phyloP scores from a whole-genome alignment of 1,139 yeast genomes.

The Geotrichum citri-aurantii region DNA sequence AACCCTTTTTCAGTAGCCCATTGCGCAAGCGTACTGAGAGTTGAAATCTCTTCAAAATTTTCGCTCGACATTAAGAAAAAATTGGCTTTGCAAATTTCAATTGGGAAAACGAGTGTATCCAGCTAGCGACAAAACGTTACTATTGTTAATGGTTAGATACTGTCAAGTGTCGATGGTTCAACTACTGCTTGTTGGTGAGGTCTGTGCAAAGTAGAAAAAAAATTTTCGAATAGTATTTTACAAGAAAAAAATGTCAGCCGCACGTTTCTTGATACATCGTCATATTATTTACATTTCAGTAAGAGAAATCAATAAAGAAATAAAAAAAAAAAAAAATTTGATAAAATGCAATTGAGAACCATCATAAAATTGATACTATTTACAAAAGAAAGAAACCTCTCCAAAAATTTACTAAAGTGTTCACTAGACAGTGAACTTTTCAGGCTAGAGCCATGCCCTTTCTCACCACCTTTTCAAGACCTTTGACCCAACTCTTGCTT shows the following conservation, averaged over 20 bases:
- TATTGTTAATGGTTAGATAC: background rate
- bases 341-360: no score
- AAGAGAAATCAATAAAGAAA: no score
- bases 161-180: background rate
- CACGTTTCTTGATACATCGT: background rate
- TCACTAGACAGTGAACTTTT: background rate
- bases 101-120: no score
- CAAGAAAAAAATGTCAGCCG: background rate
- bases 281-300: no score
- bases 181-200: background rate
- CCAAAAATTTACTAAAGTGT: background rate
- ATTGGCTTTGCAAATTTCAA: no score
- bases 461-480: slow-evolving; percentile 66
- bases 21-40: background rate
- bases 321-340: no score
- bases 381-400: background rate
- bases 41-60: slow-evolving; percentile 1
- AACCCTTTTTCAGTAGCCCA: slow-evolving; percentile 3
- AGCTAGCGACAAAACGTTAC: no score
- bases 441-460: slow-evolving; percentile 31
- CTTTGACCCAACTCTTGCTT: slow-evolving; percentile 72
- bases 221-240: background rate
- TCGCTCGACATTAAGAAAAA: no score
- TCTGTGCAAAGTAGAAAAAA: background rate
- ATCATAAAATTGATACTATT: background rate